Evolutionary conservation across 192 early-diverging fungal genomes (phyloP), one percentile per base, ranked within the genome.

Genomic region (Entrophospora sp.): DNA sequence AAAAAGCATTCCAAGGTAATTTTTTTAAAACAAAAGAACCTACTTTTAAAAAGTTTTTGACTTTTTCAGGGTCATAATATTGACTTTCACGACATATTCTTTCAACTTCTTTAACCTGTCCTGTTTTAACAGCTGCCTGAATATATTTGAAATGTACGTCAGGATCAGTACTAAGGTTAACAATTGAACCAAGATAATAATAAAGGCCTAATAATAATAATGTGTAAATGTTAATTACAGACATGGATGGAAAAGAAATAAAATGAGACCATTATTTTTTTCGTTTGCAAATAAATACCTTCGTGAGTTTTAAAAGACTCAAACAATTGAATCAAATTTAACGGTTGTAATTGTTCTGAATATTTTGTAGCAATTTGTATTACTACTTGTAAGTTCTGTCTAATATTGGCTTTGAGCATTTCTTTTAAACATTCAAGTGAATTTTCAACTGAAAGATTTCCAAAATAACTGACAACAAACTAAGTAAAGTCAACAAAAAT

Each of bases 101-200:
- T 77, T 99, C 97, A 28, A 97, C 95, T 71, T 97, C 97, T 79
- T 94, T 96, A 52, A 91, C 80, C 75, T 99, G 95, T 13, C 94
- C 93, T 36, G 92, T 91, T 34, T 86, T 78, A 61, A 88, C 87
- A 12, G 93, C 95, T 9, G 97, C 91, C 75, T 99, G 94, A 63
- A 99, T 99, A 78, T 99, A 99, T 83, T 97, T 97, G 83, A 95
- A 96, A 66, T 96, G 91, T 1, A 99, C 97, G 37, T 94, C 89
- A 6, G 90, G 83, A 69, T 97, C 95, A 63, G 93, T 86, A 68
- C 92, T 92, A 55, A 97, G 81, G 73, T 97, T 99, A 69, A 97
- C 95, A 44, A 97, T 86, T 0, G 97, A 89, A 1, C 93, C 95
- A 35, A 99, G 76, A 77, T 94, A 99, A 76, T 96, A 97, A 75